These are phyloP conservation scores for Ceratocystis cacaofunesta DNA, from an alignment of 2,329 filamentous ascomycete genomes.

Conservation along the genomic window DNA sequence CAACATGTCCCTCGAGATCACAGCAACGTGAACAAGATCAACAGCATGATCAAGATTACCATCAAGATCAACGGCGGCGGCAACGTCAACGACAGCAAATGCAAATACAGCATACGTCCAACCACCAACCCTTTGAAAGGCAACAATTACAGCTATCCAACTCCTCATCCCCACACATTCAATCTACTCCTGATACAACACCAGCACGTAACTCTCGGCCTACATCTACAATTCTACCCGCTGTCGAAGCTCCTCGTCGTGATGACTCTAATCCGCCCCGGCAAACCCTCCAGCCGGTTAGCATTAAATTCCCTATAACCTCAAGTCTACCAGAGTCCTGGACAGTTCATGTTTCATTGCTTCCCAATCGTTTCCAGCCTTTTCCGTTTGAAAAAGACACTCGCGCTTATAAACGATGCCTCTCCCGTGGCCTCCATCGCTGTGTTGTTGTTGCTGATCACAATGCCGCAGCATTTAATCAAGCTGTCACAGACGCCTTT, in stretches of 20 bases:
- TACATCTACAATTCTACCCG: slow-evolving; percentile 15
- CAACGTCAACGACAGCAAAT: slow-evolving; percentile 11
- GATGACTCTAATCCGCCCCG: slow-evolving; percentile 14
- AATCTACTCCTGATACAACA: neutral
- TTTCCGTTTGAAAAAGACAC: slow-evolving; percentile 50
- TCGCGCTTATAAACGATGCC: slow-evolving; percentile 43
- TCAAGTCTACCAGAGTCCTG: slow-evolving; percentile 28
- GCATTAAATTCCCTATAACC: slow-evolving; percentile 14
- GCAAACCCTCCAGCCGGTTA: slow-evolving; percentile 17
- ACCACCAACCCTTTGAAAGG: neutral
- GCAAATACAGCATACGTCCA: neutral
- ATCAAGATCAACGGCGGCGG: slow-evolving; percentile 10
- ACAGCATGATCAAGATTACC: neutral
- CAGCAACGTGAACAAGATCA: slow-evolving; percentile 6
- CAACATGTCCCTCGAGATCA: neutral
- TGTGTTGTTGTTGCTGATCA: slow-evolving; percentile 39
- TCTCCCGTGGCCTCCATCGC: slow-evolving; percentile 44
- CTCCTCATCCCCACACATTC: neutral
- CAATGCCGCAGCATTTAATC: slow-evolving; percentile 34
- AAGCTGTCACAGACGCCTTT: slow-evolving; percentile 37
- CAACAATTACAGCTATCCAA: neutral
- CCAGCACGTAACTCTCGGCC: slow-evolving; percentile 7
- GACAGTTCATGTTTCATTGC: slow-evolving; percentile 46
- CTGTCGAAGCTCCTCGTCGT: slow-evolving; percentile 14
- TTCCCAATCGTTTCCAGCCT: slow-evolving; percentile 38